These are phyloP conservation scores for Boletus sensibilis DNA, from an alignment of 768 basidiomycete genomes.

Conservation along the genomic window DNA sequence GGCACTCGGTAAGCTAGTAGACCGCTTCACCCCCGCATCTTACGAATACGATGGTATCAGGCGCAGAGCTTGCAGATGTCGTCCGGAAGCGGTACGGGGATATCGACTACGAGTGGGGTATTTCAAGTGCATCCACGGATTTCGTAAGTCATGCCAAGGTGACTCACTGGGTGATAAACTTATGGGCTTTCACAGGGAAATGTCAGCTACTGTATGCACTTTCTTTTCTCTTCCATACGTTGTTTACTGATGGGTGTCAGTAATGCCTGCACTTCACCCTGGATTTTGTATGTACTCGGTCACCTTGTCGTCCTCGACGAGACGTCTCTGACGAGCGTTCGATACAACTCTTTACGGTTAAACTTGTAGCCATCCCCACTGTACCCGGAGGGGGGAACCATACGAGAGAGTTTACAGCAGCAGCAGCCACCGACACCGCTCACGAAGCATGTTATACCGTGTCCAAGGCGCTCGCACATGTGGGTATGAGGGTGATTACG, in stretches of 20 bases:
- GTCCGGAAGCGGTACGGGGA: constrained; percentile 59
- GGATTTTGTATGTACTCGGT: constrained; percentile 44
- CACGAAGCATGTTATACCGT: constrained; percentile 68
- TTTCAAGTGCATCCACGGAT: constrained; percentile 73
- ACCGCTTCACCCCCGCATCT: not conserved
- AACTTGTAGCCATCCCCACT: constrained; percentile 67
- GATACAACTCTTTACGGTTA: not conserved
- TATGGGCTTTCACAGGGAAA: constrained; percentile 37
- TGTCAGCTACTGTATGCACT: constrained; percentile 62
- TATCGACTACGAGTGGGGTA: constrained; percentile 67
- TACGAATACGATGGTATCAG: constrained; percentile 34
- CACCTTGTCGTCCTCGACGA: not conserved
- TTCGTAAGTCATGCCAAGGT: constrained; percentile 52
- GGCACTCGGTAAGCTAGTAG: constrained; percentile 45
- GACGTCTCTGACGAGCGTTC: not conserved
- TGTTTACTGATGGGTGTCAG: constrained; percentile 26
- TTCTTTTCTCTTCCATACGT: not conserved
- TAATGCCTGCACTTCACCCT: constrained; percentile 70
- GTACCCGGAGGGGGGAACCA: constrained; percentile 74
- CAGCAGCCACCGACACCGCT: constrained; percentile 58
- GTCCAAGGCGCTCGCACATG: constrained; percentile 68
- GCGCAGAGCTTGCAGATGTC: constrained; percentile 61
- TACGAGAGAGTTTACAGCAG: constrained; percentile 61
- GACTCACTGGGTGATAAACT: not conserved
- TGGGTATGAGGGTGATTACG: constrained; percentile 65